A percentile compares a stretch with the other conserved stretches of the same genome.
Conservation (phyloP, 2,329 filamentous ascomycete genomes). For the Pseudofabraea citricarpa region DNA sequence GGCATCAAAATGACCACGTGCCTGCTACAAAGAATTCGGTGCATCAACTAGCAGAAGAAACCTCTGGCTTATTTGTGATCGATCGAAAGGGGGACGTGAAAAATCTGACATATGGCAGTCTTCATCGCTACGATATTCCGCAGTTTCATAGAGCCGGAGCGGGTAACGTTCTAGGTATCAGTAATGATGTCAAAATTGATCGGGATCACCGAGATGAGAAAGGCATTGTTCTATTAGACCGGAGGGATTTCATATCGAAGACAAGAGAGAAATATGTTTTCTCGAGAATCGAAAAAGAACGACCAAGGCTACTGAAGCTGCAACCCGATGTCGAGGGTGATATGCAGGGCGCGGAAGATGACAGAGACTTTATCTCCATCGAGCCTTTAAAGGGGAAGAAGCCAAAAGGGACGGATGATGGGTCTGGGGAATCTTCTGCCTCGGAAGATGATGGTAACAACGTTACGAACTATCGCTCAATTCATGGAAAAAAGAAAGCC, state of each 20-base stretch:
- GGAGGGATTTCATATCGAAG: constrained; percentile 29
- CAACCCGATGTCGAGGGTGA: constrained; percentile 25
- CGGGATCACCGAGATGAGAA: constrained; percentile 46
- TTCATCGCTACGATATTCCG: constrained; percentile 69
- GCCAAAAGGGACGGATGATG: constrained; percentile 22
- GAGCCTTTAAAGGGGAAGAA: constrained; percentile 27
- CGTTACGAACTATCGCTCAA: constrained; percentile 57
- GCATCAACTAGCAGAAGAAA: no score
- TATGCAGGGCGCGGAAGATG: constrained; percentile 14
- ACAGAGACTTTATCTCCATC: constrained; percentile 48
- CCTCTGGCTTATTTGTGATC: constrained; percentile 45
- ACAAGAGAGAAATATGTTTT: constrained; percentile 40
- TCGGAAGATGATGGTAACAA: constrained; percentile 36
- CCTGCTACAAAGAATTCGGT: no score
- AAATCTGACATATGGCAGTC: constrained; percentile 68
- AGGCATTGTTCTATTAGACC: constrained; percentile 40
- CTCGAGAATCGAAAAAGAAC: constrained; percentile 34
- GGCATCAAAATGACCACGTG: no score
- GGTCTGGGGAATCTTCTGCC: constrained; percentile 29
- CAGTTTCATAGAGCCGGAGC: constrained; percentile 63
- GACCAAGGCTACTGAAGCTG: constrained; percentile 36
- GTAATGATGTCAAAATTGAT: constrained; percentile 59
- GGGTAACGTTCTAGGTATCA: constrained; percentile 66
- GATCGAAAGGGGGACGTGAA: constrained; percentile 75
- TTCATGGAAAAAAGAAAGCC: constrained; percentile 56